phyloP scores from a whole-genome alignment of 805 yeast genomes.

The Metschnikowia gelsemii region DNA sequence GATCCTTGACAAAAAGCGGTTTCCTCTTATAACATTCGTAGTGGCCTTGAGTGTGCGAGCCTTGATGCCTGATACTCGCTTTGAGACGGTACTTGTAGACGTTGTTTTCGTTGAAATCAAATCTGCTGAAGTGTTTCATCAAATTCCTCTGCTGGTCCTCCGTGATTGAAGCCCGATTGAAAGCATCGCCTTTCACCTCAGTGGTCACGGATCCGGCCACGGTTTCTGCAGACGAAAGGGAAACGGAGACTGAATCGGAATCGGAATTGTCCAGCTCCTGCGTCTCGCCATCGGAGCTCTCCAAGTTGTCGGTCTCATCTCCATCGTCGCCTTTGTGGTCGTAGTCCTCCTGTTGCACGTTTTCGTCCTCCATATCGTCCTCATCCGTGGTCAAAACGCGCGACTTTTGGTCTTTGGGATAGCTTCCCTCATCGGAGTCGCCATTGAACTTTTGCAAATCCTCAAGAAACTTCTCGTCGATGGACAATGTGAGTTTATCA shows the following conservation, averaged over 20 bases:
- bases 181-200: slow-evolving; percentile 23
- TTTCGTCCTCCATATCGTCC: slow-evolving; percentile 32
- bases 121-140: slow-evolving; percentile 35
- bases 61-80: slow-evolving; percentile 81
- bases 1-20: slow-evolving; percentile 54
- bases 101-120: slow-evolving; percentile 42
- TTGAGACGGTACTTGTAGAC: slow-evolving; percentile 55
- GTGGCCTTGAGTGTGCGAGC: slow-evolving; percentile 86
- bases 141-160: slow-evolving; percentile 38
- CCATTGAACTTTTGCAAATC: slow-evolving; percentile 38
- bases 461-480: slow-evolving; percentile 44
- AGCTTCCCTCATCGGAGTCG: slow-evolving; percentile 15
- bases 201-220: slow-evolving; percentile 11
- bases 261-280: slow-evolving; percentile 13
- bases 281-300: slow-evolving; percentile 13
- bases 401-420: slow-evolving; percentile 19
- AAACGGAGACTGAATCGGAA: slow-evolving; percentile 9
- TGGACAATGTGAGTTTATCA: slow-evolving; percentile 49
- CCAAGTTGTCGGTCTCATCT: slow-evolving; percentile 26
- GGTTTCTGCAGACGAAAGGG: slow-evolving; percentile 12
- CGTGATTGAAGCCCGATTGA: slow-evolving; percentile 39
- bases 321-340: slow-evolving; percentile 35
- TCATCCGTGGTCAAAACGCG: slow-evolving; percentile 27
- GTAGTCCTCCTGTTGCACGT: slow-evolving; percentile 38
- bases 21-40: slow-evolving; percentile 85